Evolutionary conservation across 768 basidiomycete genomes (phyloP).

Genomic region (Panaeolus cyanescens): DNA sequence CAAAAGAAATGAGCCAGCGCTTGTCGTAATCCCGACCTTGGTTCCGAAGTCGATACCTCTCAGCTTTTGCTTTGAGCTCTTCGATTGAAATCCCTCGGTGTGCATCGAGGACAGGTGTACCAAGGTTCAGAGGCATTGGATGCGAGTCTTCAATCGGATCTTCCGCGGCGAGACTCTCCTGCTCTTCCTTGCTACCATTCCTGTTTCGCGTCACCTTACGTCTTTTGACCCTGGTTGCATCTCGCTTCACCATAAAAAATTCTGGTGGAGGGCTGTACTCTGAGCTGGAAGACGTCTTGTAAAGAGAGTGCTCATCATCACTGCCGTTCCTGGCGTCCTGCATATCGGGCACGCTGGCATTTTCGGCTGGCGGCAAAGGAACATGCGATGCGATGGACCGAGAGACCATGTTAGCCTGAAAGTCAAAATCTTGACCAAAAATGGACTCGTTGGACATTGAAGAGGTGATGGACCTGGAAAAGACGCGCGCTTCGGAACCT

Average conservation of each 20-base stretch:
- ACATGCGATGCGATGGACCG: background rate
- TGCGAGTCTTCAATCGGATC: slow-evolving; percentile 10
- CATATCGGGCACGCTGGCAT: background rate
- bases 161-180: background rate
- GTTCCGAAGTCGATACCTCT: slow-evolving; percentile 52
- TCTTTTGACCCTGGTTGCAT: slow-evolving; percentile 15
- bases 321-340: slow-evolving; percentile 8
- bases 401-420: background rate
- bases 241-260: background rate
- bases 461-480: slow-evolving; percentile 7
- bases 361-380: background rate
- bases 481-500: background rate
- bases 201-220: slow-evolving; percentile 18
- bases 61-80: slow-evolving; percentile 57
- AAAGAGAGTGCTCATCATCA: slow-evolving; percentile 29
- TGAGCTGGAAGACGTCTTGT: slow-evolving; percentile 29
- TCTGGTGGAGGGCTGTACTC: slow-evolving; percentile 26
- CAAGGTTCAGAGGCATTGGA: slow-evolving; percentile 31
- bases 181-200: background rate
- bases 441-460: background rate
- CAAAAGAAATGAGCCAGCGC: slow-evolving; percentile 66
- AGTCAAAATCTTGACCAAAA: background rate
- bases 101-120: slow-evolving; percentile 63
- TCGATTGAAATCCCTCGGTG: slow-evolving; percentile 59
- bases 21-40: slow-evolving; percentile 64